Evolutionary conservation across 2,329 filamentous ascomycete genomes (phyloP), one percentile per base, ranked within the genome.

Genomic region (Ophioceras dolichostomum): DNA sequence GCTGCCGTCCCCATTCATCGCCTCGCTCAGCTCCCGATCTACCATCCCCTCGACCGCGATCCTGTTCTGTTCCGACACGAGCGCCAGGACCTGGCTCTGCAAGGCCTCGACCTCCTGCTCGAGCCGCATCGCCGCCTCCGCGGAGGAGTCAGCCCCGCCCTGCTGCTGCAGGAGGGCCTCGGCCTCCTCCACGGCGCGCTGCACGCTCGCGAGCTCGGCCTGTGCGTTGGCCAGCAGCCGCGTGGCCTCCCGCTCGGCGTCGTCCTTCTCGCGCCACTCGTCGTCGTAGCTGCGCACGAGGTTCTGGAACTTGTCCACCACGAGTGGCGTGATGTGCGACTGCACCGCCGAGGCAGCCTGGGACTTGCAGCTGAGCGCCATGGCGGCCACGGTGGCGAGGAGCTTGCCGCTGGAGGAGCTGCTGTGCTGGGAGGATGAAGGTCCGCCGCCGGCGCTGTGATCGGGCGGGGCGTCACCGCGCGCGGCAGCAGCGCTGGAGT

Each of bases 261-360:
- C 67, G 37, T 85, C 76, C 51, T 84, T 86, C 45, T 87, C 81
- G 37, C 72, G 69, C 48, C 84, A 73, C 52, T 89, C 82, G 20
- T 79, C 73, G 41, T 91, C 84, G 50, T 85, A 86, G 39, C 68
- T 77, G 39, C 68, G 67, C 2, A 81, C 75, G 10, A 88, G 64
- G 44, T 80, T 77, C 47, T 78, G 73, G 43, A 85, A 77, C 46
- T 83, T 84, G 40, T 85, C 77, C 6, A 81, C 62, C 41, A 87
- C 73, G 5, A 83, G 64, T 4, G 77, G 72, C 4, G 75, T 73
- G 46, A 86, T 80, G 46, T 76, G 80, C 12, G 73, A 70, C 39
- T 83, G 76, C 9, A 87, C 70, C 4, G 75, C 75, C 41, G 75
- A 79, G 19, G 80, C 81, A 2, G 79, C 80, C 38, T 70, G 77